Conservation (phyloP, 202 grass and related monocot genomes). For the Carex sylvatica region DNA sequence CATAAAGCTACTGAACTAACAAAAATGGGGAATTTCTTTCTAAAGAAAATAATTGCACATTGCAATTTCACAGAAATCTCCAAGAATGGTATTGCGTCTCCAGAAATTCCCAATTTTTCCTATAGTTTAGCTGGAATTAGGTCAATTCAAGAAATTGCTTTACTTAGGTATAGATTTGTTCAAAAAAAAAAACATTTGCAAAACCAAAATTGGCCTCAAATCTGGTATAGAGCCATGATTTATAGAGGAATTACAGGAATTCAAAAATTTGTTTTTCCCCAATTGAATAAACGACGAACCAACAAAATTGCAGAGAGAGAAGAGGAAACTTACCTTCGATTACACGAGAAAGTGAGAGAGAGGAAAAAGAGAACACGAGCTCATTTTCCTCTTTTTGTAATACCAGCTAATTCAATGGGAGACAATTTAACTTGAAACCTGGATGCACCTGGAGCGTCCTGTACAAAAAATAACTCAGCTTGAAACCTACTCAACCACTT, state of each 20-base stretch:
- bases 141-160: background rate
- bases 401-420: background rate
- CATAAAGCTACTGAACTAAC: background rate
- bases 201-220: background rate
- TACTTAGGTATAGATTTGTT: background rate
- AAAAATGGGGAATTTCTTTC: background rate
- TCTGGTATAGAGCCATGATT: background rate
- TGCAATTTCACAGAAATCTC: slow-evolving; percentile 4
- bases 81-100: background rate
- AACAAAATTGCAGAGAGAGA: background rate
- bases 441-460: background rate
- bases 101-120: background rate
- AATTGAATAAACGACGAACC: background rate
- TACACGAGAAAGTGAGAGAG: slow-evolving; percentile 13
- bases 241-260: background rate
- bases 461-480: background rate
- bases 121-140: background rate
- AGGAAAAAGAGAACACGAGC: background rate
- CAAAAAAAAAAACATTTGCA: background rate
- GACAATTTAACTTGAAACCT: background rate
- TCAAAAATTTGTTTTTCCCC: background rate
- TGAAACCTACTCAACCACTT: background rate
- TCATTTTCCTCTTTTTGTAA: slow-evolving; percentile 5
- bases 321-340: background rate
- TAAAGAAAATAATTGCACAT: background rate